Evolutionary conservation across 2,329 filamentous ascomycete genomes (phyloP).

Genomic region (Teratosphaeriaceae sp.): DNA sequence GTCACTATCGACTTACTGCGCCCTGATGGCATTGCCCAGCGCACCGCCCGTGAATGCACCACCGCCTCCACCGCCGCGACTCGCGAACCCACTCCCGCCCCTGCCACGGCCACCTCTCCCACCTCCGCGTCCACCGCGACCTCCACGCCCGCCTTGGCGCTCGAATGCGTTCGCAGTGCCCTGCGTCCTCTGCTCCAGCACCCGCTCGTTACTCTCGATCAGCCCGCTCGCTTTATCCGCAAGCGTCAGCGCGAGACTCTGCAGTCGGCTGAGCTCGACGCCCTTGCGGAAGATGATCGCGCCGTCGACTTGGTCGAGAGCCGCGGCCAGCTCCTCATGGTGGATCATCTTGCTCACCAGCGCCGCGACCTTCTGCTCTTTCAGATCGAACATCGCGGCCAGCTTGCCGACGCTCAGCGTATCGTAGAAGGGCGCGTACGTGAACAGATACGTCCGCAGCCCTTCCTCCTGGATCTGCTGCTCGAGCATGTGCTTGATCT

Average conservation of each 20-base stretch:
- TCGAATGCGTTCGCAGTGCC: constrained; percentile 94
- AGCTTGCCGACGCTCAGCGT: constrained; percentile 82
- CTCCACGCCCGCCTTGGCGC: constrained; percentile 65
- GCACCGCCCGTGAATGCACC: constrained; percentile 65
- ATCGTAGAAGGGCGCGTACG: constrained; percentile 98
- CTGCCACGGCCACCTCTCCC: constrained; percentile 58
- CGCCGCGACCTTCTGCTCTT: constrained; percentile 83
- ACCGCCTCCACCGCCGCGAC: constrained; percentile 46
- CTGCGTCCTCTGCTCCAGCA: constrained; percentile 92
- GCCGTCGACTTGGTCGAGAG: constrained; percentile 93
- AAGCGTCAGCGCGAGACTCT: constrained; percentile 88
- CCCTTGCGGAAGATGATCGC: constrained; percentile 99
- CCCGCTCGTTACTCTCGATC: constrained; percentile 96
- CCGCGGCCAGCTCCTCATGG: constrained; percentile 93
- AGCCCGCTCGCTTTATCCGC: constrained; percentile 94
- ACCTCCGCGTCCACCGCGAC: constrained; percentile 46
- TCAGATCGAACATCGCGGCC: constrained; percentile 90
- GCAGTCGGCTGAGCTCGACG: constrained; percentile 91
- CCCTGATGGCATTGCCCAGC: constrained; percentile 52
- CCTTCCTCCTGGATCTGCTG: constrained; percentile 99
- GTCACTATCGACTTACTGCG: constrained; percentile 27
- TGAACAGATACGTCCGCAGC: constrained; percentile 96
- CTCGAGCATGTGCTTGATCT: constrained; percentile 95
- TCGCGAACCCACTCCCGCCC: constrained; percentile 49
- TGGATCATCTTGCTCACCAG: constrained; percentile 99